These are phyloP conservation scores for Penicillium pancosmium DNA, from an alignment of 495 filamentous ascomycete species.

Conservation along the genomic window DNA sequence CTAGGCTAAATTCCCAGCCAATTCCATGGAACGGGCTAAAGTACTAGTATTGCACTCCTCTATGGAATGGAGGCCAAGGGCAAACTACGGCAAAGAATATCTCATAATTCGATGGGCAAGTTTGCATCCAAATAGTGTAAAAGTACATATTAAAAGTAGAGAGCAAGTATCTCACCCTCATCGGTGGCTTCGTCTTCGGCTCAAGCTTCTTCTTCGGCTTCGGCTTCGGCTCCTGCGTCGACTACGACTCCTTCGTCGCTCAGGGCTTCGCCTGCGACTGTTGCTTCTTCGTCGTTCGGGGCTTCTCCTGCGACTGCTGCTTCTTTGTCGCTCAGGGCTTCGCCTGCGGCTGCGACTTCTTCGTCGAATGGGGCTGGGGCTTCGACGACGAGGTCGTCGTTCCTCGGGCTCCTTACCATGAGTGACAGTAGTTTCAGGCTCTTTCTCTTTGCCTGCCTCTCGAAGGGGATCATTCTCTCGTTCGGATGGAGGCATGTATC, in stretches of 20 bases:
- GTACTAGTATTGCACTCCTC: no score
- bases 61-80: background rate
- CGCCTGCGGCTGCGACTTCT: conserved; percentile 20
- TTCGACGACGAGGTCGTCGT: conserved; percentile 24
- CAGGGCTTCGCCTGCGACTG: no score
- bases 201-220: conserved; percentile 21
- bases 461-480: conserved; percentile 28
- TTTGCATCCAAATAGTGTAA: background rate
- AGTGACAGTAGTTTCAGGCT: conserved; percentile 30
- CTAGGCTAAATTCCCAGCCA: background rate
- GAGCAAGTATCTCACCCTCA: conserved; percentile 14
- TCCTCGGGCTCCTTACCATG: conserved; percentile 34
- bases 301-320: conserved; percentile 15
- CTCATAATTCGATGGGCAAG: background rate
- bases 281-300: conserved; percentile 16
- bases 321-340: conserved; percentile 23
- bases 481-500: conserved; percentile 55
- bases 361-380: conserved; percentile 17
- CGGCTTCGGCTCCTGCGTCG: conserved; percentile 21
- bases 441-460: conserved; percentile 16
- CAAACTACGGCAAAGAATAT: no score
- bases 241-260: conserved; percentile 22
- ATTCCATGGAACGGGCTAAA: background rate
- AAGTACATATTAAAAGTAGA: conserved; percentile 1
- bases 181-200: conserved; percentile 19